Conservation (phyloP, 2,329 filamentous ascomycete species). For the Spiromastix sp. region DNA sequence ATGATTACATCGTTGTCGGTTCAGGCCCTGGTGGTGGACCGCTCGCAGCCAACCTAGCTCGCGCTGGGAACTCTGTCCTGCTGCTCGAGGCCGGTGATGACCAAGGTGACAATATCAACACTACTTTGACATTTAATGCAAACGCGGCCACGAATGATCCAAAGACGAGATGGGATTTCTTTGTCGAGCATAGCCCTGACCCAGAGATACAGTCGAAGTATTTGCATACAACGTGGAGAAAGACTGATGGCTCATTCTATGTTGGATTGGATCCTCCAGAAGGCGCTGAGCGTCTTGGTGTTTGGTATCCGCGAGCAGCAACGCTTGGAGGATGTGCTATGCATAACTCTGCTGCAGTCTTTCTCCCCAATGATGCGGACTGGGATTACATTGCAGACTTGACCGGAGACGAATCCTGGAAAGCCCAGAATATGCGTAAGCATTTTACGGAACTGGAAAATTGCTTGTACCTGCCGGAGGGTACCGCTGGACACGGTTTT, state of each 20-base stretch:
- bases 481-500: slow-evolving; percentile 40
- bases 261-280: slow-evolving; percentile 44
- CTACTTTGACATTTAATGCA: slow-evolving; percentile 20
- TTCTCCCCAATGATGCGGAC: slow-evolving; percentile 50
- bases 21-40: slow-evolving; percentile 28
- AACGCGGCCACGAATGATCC: slow-evolving; percentile 21
- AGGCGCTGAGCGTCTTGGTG: slow-evolving; percentile 43
- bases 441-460: slow-evolving; percentile 47
- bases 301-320: slow-evolving; percentile 48
- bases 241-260: slow-evolving; percentile 40
- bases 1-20: slow-evolving; percentile 32
- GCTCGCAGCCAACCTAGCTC: slow-evolving; percentile 25
- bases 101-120: slow-evolving; percentile 21
- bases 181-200: slow-evolving; percentile 25
- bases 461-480: slow-evolving; percentile 40
- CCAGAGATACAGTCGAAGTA: slow-evolving; percentile 19
- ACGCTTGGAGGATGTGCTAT: slow-evolving; percentile 49
- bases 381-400: slow-evolving; percentile 47
- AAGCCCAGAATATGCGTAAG: slow-evolving; percentile 46
- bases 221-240: slow-evolving; percentile 32
- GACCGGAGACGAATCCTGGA: slow-evolving; percentile 53
- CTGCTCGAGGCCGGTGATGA: slow-evolving; percentile 31
- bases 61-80: slow-evolving; percentile 24
- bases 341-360: slow-evolving; percentile 51
- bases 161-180: slow-evolving; percentile 24